Evolutionary conservation across 148 eudicot species (phyloP), one percentile per base, ranked within the genome.

Genomic region (Bassia scoparia): DNA sequence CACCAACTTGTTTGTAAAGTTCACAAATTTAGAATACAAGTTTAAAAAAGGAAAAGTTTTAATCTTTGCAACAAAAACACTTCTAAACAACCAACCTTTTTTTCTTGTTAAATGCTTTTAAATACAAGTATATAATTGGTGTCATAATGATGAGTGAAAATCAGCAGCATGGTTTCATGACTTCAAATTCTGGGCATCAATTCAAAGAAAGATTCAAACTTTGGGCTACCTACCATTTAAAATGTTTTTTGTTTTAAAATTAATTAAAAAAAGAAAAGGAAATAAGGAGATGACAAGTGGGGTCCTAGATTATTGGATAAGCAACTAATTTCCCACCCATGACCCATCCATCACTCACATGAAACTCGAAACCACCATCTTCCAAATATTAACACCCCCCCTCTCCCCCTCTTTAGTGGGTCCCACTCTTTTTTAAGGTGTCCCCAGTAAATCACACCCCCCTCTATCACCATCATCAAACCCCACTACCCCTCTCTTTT

Each of bases 251-350:
- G 27, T 14, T 21, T 52, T 17, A 29, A 70, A 29, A n/a, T 29
- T 27, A n/a, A 55, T 21, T 9, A 14, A 16, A 46, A 72, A 65
- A 23, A 4, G 23, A 16, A 23, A n/a, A 26, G n/a, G 4, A 2
- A 18, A 52, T 16, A 52, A 10, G 21, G 9, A 17, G n/a, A 52
- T 16, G 24, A 59, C 27, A 58, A 37, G 77, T 79, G 74, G 81
- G 81, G 81, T 27, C 81, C 72, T 49, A 26, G 56, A 68, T 14
- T 59, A 73, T 48, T 27, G 52, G 50, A 30, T 64, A 65, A 78
- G 72, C 68, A 68, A 67, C 62, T 35, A 49, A 78, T 20, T 55
- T 23, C 43, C 62, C 52, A 37, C 55, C 61, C 61, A 38, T 66
- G 53, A 72, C 41, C 67, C 68, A 37, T 70, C 62, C 33, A 76